These are phyloP conservation scores for Eutrema yunnanense DNA, from an alignment of 345 rosid genomes.

Conservation along the genomic window DNA sequence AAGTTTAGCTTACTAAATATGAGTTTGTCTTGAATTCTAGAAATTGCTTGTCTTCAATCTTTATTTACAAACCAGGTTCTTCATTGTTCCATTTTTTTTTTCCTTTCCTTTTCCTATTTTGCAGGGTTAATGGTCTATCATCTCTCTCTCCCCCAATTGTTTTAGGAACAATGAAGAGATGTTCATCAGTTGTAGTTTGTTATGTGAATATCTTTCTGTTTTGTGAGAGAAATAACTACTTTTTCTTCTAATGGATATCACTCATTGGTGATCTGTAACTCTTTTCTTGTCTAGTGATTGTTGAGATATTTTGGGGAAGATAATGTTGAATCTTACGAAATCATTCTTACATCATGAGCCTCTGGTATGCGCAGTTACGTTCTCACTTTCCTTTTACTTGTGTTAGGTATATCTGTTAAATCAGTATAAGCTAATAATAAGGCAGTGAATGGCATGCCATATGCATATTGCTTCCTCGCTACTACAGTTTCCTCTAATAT, in stretches of 20 bases:
- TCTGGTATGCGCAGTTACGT: neutral
- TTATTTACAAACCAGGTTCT: neutral
- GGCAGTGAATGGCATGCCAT: neutral
- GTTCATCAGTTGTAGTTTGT: constrained; percentile 1
- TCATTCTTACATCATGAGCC: neutral
- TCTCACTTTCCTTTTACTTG: neutral
- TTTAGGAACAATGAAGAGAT: constrained; percentile 12
- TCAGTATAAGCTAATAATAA: neutral
- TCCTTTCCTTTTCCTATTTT: neutral
- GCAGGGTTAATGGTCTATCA: constrained; percentile 6
- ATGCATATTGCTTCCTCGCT: neutral
- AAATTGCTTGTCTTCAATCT: neutral
- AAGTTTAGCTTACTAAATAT: neutral
- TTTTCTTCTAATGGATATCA: neutral
- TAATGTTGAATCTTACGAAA: too few relatives aligned
- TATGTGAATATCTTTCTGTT: neutral
- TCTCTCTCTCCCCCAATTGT: neutral
- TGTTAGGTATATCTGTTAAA: neutral
- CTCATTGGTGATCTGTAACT: neutral
- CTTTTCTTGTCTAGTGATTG: too few relatives aligned
- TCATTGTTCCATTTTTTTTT: neutral
- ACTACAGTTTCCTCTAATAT: neutral
- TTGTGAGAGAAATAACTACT: neutral
- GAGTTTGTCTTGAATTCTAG: neutral
- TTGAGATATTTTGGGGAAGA: too few relatives aligned